phyloP scores from a whole-genome alignment of 1,139 yeast genomes.

The Diutina pseudorugosa region DNA sequence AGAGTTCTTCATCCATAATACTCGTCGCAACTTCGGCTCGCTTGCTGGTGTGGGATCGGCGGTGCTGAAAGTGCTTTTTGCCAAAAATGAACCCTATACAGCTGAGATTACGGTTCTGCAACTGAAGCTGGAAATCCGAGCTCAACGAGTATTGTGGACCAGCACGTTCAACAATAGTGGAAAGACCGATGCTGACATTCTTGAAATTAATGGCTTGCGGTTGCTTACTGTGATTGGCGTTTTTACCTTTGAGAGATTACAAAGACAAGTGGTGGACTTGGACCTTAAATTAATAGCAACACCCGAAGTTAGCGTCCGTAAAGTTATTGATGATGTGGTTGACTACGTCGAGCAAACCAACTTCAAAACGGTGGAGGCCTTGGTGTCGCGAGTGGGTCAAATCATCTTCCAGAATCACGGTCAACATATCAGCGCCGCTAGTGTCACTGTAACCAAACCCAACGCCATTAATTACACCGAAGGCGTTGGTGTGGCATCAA shows the following conservation, averaged over 20 bases:
- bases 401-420: conserved; percentile 34
- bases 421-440: background rate
- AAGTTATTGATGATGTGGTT: conserved; percentile 34
- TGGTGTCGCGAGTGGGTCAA: conserved; percentile 65
- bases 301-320: conserved; percentile 17
- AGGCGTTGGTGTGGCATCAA: conserved; percentile 74
- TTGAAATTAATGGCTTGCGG: conserved; percentile 40
- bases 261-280: conserved; percentile 62
- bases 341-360: conserved; percentile 58
- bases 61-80: background rate
- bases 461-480: conserved; percentile 80
- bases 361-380: conserved; percentile 88
- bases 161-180: conserved; percentile 14
- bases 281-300: conserved; percentile 38
- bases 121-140: conserved; percentile 43
- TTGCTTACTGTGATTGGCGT: conserved; percentile 79
- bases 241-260: conserved; percentile 75
- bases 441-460: conserved; percentile 67
- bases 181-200: conserved; percentile 19
- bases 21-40: background rate
- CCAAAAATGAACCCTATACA: no score
- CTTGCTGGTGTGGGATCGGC: background rate
- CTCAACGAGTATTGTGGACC: conserved; percentile 32
- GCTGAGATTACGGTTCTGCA: conserved; percentile 4
- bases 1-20: background rate